Conservation (phyloP, 2,329 filamentous ascomycete species). For the Colletotrichum falcatum region DNA sequence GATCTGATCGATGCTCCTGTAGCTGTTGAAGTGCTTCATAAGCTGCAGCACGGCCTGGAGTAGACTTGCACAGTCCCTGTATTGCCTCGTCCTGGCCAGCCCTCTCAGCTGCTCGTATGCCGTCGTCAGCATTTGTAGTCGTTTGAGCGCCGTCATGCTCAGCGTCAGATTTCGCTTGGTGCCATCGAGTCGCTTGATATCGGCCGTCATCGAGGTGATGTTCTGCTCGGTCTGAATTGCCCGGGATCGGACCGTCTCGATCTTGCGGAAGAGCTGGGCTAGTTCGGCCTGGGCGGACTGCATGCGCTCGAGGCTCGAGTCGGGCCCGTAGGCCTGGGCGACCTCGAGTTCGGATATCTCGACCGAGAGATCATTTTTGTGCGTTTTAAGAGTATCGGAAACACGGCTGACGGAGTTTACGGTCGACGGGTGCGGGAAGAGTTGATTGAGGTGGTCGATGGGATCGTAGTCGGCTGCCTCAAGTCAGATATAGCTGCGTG, state of each 20-base stretch:
- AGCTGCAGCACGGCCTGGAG: conserved; percentile 96
- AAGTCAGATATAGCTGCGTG: conserved; percentile 41
- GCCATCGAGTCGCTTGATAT: conserved; percentile 96
- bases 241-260: conserved; percentile 89
- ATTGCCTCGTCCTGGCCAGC: conserved; percentile 87
- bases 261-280: conserved; percentile 90
- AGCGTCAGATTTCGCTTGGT: conserved; percentile 97
- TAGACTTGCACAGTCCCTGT: conserved; percentile 92
- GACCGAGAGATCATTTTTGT: conserved; percentile 84
- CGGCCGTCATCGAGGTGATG: conserved; percentile 98
- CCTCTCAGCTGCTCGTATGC: conserved; percentile 96
- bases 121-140: conserved; percentile 97
- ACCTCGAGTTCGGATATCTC: conserved; percentile 81
- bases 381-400: conserved; percentile 76
- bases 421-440: conserved; percentile 91
- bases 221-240: conserved; percentile 93
- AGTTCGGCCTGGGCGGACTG: conserved; percentile 91
- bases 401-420: conserved; percentile 82
- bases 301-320: conserved; percentile 90
- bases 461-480: conserved; percentile 83
- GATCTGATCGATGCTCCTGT: conserved; percentile 97
- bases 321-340: conserved; percentile 85
- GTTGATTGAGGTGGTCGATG: conserved; percentile 89
- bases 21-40: conserved; percentile 98
- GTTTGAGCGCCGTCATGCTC: conserved; percentile 97